Evolutionary conservation across 768 basidiomycete species (phyloP).

Genomic region (Baorangia bicolor): DNA sequence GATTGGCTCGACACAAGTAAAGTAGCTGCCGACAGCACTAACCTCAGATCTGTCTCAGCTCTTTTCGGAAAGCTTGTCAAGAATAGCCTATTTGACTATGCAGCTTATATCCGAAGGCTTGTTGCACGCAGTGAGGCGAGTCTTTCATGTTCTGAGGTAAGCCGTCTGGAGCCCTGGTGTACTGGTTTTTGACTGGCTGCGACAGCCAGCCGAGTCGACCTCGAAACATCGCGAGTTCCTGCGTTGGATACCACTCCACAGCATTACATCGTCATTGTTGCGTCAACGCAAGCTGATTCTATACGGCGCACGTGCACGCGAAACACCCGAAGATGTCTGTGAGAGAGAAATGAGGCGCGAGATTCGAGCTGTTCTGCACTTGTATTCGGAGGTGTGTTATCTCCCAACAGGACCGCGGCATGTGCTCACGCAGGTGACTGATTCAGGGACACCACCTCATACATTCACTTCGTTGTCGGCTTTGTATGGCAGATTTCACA

Average conservation of each 20-base stretch:
- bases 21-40: slow-evolving; percentile 54
- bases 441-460: slow-evolving; percentile 33
- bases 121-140: slow-evolving; percentile 75
- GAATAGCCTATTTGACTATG: slow-evolving; percentile 69
- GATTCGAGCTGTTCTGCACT: slow-evolving; percentile 59
- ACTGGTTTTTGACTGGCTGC: neutral
- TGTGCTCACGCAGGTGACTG: slow-evolving; percentile 6
- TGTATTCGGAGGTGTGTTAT: slow-evolving; percentile 61
- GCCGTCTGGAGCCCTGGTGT: slow-evolving; percentile 3
- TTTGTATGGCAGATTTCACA: slow-evolving; percentile 44
- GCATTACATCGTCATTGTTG: slow-evolving; percentile 54
- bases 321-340: slow-evolving; percentile 66
- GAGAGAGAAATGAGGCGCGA: slow-evolving; percentile 74
- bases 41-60: slow-evolving; percentile 59
- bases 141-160: slow-evolving; percentile 52
- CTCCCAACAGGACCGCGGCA: neutral
- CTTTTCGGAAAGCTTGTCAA: slow-evolving; percentile 73
- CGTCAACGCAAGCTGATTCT: slow-evolving; percentile 70
- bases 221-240: slow-evolving; percentile 73
- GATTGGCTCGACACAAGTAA: slow-evolving; percentile 76
- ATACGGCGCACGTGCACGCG: slow-evolving; percentile 66
- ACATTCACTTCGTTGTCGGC: slow-evolving; percentile 36
- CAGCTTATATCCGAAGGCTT: slow-evolving; percentile 74
- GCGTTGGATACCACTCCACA: slow-evolving; percentile 68
- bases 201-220: slow-evolving; percentile 10